Base-by-base conservation (phyloP, 495 filamentous ascomycete species). In the Cudoniella acicularis region DNA sequence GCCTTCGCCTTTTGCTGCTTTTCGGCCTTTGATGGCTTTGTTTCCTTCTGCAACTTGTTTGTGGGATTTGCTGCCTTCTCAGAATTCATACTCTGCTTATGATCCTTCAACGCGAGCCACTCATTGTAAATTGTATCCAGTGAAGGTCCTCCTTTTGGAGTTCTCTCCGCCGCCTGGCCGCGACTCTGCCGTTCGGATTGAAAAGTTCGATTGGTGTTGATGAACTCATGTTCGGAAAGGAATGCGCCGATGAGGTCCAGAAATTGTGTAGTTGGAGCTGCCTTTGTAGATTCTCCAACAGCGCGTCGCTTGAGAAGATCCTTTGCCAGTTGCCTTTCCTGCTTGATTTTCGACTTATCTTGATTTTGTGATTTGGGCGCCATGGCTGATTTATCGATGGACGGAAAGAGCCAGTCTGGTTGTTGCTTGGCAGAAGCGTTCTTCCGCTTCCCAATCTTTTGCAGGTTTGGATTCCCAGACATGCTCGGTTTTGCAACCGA, bases 171-270 rank as follows among this genome's bases (percentile, higher is more conserved):
- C 48, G 66, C 72, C 24, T 52, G 63, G 18, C 72, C 66, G 64
- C 73, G 78, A 65, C 69, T 73, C 48, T 65, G 67, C 27, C 78
- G 73, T 59, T 90, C 84, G 60, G 86, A 81, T 20, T 71, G 69
- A 61, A 90, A 85, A 1, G 83, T 75, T 57, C 75, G 70, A 56
- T 79, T 81, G 24, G 88, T 79, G 42, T 73, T 73, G 18, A 76
- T 66, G 62, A 87, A 89, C 26, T 83, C 82, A 68, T 86, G 80
- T 42, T 86, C 81, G 60, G 79, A 75, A 26, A 92, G 77, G 72
- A 90, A 91, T 13, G 75, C 72, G 26, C 82, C 80, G 61, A 92
- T 78, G n/a, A 89, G 75, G 42, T 83, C 79, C 59, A 90, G 67
- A 16, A 92, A 71, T 65, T 84, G 79, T 18, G 78, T 61, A 10